Evolutionary conservation across 2,329 filamentous ascomycete species (phyloP).

Genomic region (Cordyceps tenuipes): DNA sequence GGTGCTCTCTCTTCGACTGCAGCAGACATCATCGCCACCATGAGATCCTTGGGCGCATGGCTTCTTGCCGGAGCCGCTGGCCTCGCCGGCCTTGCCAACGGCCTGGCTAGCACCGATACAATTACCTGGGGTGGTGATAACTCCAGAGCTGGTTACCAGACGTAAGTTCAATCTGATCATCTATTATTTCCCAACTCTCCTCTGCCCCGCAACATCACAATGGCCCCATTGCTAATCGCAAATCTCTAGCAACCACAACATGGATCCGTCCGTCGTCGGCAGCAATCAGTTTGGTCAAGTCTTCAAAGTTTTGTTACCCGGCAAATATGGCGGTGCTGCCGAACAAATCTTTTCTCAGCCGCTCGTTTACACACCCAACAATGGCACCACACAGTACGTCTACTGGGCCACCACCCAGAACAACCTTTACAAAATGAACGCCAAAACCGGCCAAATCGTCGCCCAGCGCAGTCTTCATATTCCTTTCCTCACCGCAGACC

Average conservation of each 20-base stretch:
- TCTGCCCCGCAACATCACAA: neutral
- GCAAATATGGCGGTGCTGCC: constrained; percentile 37
- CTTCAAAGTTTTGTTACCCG: constrained; percentile 43
- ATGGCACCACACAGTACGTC: constrained; percentile 40
- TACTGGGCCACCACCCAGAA: constrained; percentile 51
- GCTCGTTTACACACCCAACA: constrained; percentile 39
- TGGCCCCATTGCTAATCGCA: neutral
- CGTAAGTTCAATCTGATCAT: constrained; percentile 26
- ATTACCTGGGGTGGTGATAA: constrained; percentile 54
- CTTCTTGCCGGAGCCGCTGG: constrained; percentile 26
- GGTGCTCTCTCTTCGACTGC: neutral
- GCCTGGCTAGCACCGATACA: constrained; percentile 40
- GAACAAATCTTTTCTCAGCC: constrained; percentile 48
- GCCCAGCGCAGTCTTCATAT: constrained; percentile 37
- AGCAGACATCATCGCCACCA: constrained; percentile 8
- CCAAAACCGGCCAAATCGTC: constrained; percentile 45
- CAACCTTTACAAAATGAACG: constrained; percentile 48
- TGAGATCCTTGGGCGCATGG: constrained; percentile 21
- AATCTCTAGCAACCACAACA: constrained; percentile 45
- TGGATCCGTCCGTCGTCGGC: constrained; percentile 50
- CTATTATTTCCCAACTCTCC: neutral
- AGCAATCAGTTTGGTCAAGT: constrained; percentile 47
- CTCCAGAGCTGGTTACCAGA: constrained; percentile 43
- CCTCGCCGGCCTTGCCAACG: constrained; percentile 25
- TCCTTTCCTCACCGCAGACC: constrained; percentile 40